Evolutionary conservation across 2,329 filamentous ascomycete species (phyloP), one percentile per base, ranked within the genome.

Genomic region (Colletotrichum sublineola): DNA sequence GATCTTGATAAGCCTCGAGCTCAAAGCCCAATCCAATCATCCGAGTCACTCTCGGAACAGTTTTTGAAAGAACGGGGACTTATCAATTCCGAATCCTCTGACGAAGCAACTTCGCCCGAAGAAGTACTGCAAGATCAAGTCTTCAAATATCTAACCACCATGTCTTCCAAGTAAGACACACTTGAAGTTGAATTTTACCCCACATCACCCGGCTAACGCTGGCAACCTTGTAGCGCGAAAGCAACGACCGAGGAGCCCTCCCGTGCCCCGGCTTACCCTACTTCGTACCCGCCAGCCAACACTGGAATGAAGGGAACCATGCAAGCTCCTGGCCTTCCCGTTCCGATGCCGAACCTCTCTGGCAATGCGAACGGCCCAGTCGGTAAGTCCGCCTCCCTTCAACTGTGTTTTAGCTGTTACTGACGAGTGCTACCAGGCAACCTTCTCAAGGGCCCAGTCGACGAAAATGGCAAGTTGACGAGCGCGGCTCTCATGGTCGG

Each of bases 401-500:
- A 14, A 31, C 15, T 31, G 24, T 6, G 36, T 52, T 15, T 11
- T 40, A 3, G 8, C 11, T 18, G 5, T 33, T 24, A 29, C 36
- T 53, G 29, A 66, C 42, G 24, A 29, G 31, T n/a, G 3, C n/a
- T 31, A 40, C 50, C 67, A 88, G 86, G 87, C 67, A 82, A 85
- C 75, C 85, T 91, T 44, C 85, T 91, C 74, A 87, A 86, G 79
- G 89, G 89, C 14, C 84, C 88, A 18, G 85, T 86, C 42, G 87
- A 90, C 73, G 86, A 88, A 40, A 81, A 90, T 66, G 88, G 89
- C 72, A 86, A 88, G 76, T 82, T 87, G 71, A 91, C 89, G 80
- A 80, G 86, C 52, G 87, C 89, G 5, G 88, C 87, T 1, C 82
- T 91, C 55, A 83, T 90, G 76, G 83, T 91, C 48, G 89, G 89